phyloP scores from a whole-genome alignment of 2,329 filamentous ascomycete genomes.

The Talaromyces pinophilus region DNA sequence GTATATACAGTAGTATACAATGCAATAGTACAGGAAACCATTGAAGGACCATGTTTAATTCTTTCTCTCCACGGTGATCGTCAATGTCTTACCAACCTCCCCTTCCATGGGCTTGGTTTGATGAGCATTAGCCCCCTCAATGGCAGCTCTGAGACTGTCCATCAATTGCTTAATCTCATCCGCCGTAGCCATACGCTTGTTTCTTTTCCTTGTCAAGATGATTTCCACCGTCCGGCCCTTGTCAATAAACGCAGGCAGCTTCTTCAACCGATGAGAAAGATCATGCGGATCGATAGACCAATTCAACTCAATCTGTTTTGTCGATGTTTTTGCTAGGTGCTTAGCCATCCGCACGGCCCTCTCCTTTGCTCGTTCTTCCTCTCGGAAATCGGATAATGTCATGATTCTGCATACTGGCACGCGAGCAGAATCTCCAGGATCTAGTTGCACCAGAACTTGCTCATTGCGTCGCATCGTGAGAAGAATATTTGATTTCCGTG shows the following conservation, averaged over 20 bases:
- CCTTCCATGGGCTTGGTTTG: slow-evolving; percentile 47
- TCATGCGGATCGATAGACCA: slow-evolving; percentile 83
- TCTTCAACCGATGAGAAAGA: slow-evolving; percentile 68
- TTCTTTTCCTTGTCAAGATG: slow-evolving; percentile 66
- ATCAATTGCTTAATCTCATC: slow-evolving; percentile 65
- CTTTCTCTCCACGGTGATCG: slow-evolving; percentile 41
- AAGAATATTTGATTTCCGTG: slow-evolving; percentile 40
- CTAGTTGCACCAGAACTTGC: slow-evolving; percentile 55
- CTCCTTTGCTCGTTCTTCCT: slow-evolving; percentile 45
- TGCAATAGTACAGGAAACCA: background rate
- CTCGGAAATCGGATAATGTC: slow-evolving; percentile 56
- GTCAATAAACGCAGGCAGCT: slow-evolving; percentile 66
- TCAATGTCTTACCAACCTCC: slow-evolving; percentile 40
- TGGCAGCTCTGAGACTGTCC: slow-evolving; percentile 49
- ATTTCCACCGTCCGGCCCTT: slow-evolving; percentile 78
- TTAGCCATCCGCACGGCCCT: slow-evolving; percentile 43
- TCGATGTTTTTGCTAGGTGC: slow-evolving; percentile 43
- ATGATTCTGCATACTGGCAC: slow-evolving; percentile 71
- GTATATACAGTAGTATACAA: slow-evolving; percentile 12
- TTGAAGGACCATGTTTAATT: slow-evolving; percentile 11
- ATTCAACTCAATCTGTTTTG: slow-evolving; percentile 83
- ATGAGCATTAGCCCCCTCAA: slow-evolving; percentile 45
- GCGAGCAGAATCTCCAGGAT: slow-evolving; percentile 32
- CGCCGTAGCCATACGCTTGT: slow-evolving; percentile 59
- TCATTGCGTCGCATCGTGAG: slow-evolving; percentile 50